Evolutionary conservation across 177 flowering plant species (phyloP).

Genomic region (Vitis hybrid): DNA sequence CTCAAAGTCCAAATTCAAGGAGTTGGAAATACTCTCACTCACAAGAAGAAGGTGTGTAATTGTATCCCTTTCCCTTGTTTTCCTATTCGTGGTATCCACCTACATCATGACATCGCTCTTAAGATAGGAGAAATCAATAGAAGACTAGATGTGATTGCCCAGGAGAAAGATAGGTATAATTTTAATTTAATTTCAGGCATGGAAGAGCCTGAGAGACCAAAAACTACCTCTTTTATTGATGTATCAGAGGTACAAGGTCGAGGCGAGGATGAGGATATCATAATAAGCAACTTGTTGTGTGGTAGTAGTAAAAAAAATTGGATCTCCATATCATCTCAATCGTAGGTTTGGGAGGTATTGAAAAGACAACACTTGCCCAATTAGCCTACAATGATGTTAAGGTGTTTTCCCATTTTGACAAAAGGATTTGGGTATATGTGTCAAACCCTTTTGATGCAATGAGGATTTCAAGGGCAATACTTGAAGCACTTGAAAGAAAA

Average conservation of each 20-base stretch:
- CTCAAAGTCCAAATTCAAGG: not conserved
- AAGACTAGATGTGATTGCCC: conserved; percentile 4
- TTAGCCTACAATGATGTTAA: conserved; percentile 17
- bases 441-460: conserved; percentile 16
- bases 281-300: not conserved
- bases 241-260: conserved; percentile 6
- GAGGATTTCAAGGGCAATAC: conserved; percentile 20
- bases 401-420: conserved; percentile 20
- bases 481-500: not conserved
- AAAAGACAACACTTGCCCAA: conserved; percentile 15
- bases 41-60: conserved; percentile 14
- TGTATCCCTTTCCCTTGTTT: not conserved
- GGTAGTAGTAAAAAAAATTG: not conserved
- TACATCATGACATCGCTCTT: conserved; percentile 6
- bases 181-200: not conserved
- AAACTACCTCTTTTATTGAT: conserved; percentile 3
- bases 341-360: conserved; percentile 22
- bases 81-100: not conserved
- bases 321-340: conserved; percentile 17
- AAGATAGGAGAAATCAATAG: conserved; percentile 13
- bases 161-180: not conserved
- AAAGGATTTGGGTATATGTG: conserved; percentile 31
- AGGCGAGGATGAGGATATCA: not conserved
- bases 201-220: not conserved
- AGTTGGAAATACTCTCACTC: not conserved